Percentiles rank a stretch among this genome's conserved stretches.
These are phyloP conservation scores for Cryptosporidium andersoni DNA, from an alignment of 169 alveolate genomes.

Conservation along the genomic window DNA sequence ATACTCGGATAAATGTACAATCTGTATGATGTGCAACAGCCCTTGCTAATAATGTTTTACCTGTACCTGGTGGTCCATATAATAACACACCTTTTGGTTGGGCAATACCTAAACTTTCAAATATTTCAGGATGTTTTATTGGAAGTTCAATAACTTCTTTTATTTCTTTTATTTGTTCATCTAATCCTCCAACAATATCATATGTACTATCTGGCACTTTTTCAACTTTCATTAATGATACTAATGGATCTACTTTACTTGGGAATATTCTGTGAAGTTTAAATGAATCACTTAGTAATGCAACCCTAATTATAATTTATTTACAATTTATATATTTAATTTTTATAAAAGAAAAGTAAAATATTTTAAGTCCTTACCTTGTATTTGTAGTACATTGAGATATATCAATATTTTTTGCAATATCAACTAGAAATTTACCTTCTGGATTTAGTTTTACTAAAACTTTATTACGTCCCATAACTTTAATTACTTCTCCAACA, in stretches of 20 bases:
- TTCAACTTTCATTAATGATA: constrained; percentile 99
- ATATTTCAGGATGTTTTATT: constrained; percentile 98
- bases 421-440: constrained; percentile 97
- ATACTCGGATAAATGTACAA: constrained; percentile 97
- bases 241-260: constrained; percentile 98
- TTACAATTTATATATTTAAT: not conserved
- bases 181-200: constrained; percentile 99
- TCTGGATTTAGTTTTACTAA: constrained; percentile 96
- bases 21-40: constrained; percentile 99
- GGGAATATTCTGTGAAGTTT: constrained; percentile 94
- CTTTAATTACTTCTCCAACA: constrained; percentile 97
- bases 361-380: constrained; percentile 72
- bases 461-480: constrained; percentile 97
- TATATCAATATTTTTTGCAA: constrained; percentile 87
- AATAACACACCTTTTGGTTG: constrained; percentile 94
- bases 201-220: constrained; percentile 99
- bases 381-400: constrained; percentile 92
- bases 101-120: constrained; percentile 96
- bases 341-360: too few species aligned
- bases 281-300: constrained; percentile 85
- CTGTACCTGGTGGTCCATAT: constrained; percentile 89
- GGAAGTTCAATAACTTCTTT: constrained; percentile 99
- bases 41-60: constrained; percentile 97
- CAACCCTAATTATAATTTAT: constrained; percentile 74
- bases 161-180: constrained; percentile 96